Evolutionary conservation across 176 grass and related monocot genomes (phyloP), one percentile per base, ranked within the genome.

Genomic region (Bonia amplexicaulis): DNA sequence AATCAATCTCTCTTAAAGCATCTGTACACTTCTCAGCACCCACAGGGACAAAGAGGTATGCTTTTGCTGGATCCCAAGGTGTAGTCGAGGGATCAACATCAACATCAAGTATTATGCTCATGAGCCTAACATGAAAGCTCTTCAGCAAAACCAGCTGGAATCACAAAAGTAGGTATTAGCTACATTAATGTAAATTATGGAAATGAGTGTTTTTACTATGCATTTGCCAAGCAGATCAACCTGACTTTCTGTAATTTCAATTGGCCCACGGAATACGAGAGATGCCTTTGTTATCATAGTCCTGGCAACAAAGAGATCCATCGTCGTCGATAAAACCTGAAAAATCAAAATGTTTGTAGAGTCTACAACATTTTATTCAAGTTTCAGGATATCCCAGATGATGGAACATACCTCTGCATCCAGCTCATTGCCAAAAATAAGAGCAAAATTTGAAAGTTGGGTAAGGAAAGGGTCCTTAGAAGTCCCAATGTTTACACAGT

Each of bases 251-350:
- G 86, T 90, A 74, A 98, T 92, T 87, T 90, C 88, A 85, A 98
- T 90, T 85, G 83, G 88, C 55, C 96, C 96, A 83, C 88, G 90
- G 90, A 86, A 94, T 80, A 96, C 93, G 79, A 98, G 91, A 98
- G 96, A 98, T 98, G 96, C 93, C 91, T 96, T 96, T 94, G 96
- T 98, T 90, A 98, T 92, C 93, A 98, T 94, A 62, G 89, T 98
- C 88, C 93, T 93, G 82, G 96, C 91, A 95, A 98, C 96, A 98
- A 98, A 98, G 93, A 98, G 96, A 98, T 96, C 96, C 88, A 98
- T 96, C 76, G 88, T 88, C 86, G 82, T 98, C 93, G 96, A 96
- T 94, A 98, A 92, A 94, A 98, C 96, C 96, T 98, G 83, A 47
- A 93, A 93, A 78, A 76, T 15, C 0, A 45, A 76, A 80, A 60